A percentile compares a stretch with the other conserved stretches of the same genome.
These are phyloP conservation scores for Phytophthora meadii DNA, from an alignment of 352 stramenopile species.

Conservation along the genomic window DNA sequence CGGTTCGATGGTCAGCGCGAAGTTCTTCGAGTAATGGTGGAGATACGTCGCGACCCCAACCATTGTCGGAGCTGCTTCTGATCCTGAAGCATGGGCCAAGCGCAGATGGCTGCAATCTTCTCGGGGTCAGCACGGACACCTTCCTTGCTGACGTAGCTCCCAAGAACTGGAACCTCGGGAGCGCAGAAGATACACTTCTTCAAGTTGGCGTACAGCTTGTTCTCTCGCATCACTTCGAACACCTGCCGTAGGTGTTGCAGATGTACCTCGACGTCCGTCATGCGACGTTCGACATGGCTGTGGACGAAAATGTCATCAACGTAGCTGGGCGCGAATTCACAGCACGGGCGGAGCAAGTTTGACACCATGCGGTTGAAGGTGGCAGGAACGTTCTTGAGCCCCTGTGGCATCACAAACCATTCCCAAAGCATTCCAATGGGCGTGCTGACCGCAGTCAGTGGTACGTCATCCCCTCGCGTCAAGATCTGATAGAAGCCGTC, in stretches of 20 bases:
- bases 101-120: not conserved
- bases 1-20: not conserved
- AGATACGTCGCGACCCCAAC: not conserved
- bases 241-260: not conserved
- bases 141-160: not conserved
- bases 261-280: not conserved
- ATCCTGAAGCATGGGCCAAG: not conserved
- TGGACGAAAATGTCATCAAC: slow-evolving; percentile 1
- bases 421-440: slow-evolving; percentile 43
- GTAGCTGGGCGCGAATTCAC: not conserved
- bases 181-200: slow-evolving; percentile 5
- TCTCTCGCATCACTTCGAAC: slow-evolving; percentile 1
- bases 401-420: slow-evolving; percentile 37
- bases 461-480: slow-evolving; percentile 22
- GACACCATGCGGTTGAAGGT: not conserved
- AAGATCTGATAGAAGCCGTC: slow-evolving; percentile 28
- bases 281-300: not conserved
- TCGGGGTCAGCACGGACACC: not conserved
- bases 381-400: not conserved
- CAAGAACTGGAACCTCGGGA: not conserved
- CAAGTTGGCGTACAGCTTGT: slow-evolving; percentile 1
- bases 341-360: not conserved
- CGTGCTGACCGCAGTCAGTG: slow-evolving; percentile 34
- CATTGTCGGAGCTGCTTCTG: not conserved
- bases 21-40: slow-evolving; percentile 3